Evolutionary conservation across 1,284 basidiomycete genomes (phyloP), one percentile per base, ranked within the genome.

Genomic region (Ganoderma multipileum): DNA sequence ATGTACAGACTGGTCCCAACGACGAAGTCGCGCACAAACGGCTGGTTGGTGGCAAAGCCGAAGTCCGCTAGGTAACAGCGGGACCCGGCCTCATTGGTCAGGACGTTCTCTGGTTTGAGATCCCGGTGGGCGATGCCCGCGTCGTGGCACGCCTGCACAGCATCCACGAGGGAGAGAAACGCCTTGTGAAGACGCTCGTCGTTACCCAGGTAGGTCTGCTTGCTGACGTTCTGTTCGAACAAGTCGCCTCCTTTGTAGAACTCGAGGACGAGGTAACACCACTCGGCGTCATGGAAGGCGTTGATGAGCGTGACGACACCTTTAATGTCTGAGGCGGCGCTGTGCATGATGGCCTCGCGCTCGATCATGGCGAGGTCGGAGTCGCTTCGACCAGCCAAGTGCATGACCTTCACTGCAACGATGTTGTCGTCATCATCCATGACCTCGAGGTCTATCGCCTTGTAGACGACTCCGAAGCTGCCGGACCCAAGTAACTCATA

Each of bases 31-130:
- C 79, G 67, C 80, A 86, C 70, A 76, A 79, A 65, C 77, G 78
- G 73, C 85, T 83, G 41, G 80, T 83, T 62, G 1, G 91, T 91
- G 3, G 89, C 89, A 44, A 92, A 82, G 5, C 91, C 91, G 78
- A 93, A 93, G 81, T 93, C 91, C 59, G 89, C 69, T 52, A 92
- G 76, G 47, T 86, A 84, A 38, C 91, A 83, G 69, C 81, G 79
- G 67, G 81, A 79, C 38, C 89, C 87, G 60, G 77, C 74, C 44
- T 71, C 69, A n/a, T 58, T 85, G 74, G 87, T 88, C 30, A 93
- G 82, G 71, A 93, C 88, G 79, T 93, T 93, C 76, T 92, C 91
- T 3, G 91, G 91, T 78, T 93, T 93, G 63, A 93, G 81, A 74
- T 93, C 91, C 28, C 90, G 88, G 77, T 92, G 91, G 76, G 83